Evolutionary conservation across 176 grass and related monocot species (phyloP).

Genomic region (Canna indica): DNA sequence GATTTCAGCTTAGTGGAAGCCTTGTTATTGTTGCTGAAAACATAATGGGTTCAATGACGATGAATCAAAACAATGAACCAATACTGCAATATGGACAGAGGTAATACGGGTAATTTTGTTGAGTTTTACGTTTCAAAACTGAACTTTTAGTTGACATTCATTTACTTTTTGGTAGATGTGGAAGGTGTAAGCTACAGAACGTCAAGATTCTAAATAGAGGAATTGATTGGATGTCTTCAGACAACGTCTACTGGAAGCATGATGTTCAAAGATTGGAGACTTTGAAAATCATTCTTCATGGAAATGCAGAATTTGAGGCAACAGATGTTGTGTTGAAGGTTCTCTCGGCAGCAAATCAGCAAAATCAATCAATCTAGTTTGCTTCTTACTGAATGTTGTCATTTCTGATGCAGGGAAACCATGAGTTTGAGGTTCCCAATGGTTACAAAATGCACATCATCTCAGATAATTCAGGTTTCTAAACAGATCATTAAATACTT

Average conservation of each 20-base stretch:
- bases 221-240: conserved; percentile 69
- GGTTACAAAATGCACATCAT: conserved; percentile 64
- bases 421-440: conserved; percentile 77
- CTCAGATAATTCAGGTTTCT: conserved; percentile 48
- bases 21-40: conserved; percentile 79
- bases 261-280: conserved; percentile 78
- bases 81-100: conserved; percentile 61
- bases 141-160: conserved; percentile 17
- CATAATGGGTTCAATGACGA: conserved; percentile 68
- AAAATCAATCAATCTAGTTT: conserved; percentile 20
- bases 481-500: background rate
- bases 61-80: conserved; percentile 41
- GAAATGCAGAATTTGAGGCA: conserved; percentile 93
- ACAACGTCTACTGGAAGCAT: conserved; percentile 92
- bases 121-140: background rate
- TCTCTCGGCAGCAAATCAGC: background rate
- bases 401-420: conserved; percentile 45
- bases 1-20: conserved; percentile 69
- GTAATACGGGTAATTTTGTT: conserved; percentile 21
- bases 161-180: conserved; percentile 40
- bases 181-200: conserved; percentile 62
- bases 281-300: conserved; percentile 82
- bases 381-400: conserved; percentile 1
- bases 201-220: conserved; percentile 75
- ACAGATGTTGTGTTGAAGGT: conserved; percentile 69